phyloP scores from a whole-genome alignment of 148 eudicot species.

The Pouteria glomerata region DNA sequence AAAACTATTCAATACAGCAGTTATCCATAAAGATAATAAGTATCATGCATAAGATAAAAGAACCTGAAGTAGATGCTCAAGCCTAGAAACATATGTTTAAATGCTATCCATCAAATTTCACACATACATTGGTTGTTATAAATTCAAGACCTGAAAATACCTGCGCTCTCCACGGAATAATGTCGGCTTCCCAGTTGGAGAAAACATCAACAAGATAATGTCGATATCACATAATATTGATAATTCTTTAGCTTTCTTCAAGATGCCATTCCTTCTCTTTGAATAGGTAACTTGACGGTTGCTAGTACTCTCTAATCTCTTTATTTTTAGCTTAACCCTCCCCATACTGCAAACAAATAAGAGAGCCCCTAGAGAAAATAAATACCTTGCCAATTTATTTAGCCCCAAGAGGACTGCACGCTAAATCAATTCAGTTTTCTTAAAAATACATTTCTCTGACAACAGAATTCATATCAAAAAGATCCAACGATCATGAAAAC shows the following conservation, averaged over 20 bases:
- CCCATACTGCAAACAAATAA: conserved; percentile 50
- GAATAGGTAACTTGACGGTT: conserved; percentile 74
- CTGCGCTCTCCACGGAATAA: conserved; percentile 65
- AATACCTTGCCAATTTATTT: background rate
- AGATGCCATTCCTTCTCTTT: conserved; percentile 60
- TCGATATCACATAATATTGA: conserved; percentile 73
- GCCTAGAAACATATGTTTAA: background rate
- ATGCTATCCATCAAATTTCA: background rate
- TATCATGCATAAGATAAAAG: background rate
- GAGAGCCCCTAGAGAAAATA: conserved; percentile 10
- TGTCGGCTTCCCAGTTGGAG: conserved; percentile 75
- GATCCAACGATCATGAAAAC: conserved; percentile 1
- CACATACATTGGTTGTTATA: background rate
- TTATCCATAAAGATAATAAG: background rate
- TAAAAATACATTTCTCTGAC: background rate
- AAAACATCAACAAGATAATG: conserved; percentile 64
- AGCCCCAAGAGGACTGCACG: background rate
- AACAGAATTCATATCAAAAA: conserved; percentile 5
- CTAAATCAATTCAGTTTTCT: background rate
- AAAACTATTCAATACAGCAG: background rate
- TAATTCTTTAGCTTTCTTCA: conserved; percentile 70
- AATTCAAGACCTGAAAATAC: conserved; percentile 26
- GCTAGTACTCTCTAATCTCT: conserved; percentile 62
- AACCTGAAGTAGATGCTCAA: background rate
- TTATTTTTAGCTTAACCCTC: conserved; percentile 78